Conservation (phyloP, 768 basidiomycete genomes). For the Lactifluus volemus region DNA sequence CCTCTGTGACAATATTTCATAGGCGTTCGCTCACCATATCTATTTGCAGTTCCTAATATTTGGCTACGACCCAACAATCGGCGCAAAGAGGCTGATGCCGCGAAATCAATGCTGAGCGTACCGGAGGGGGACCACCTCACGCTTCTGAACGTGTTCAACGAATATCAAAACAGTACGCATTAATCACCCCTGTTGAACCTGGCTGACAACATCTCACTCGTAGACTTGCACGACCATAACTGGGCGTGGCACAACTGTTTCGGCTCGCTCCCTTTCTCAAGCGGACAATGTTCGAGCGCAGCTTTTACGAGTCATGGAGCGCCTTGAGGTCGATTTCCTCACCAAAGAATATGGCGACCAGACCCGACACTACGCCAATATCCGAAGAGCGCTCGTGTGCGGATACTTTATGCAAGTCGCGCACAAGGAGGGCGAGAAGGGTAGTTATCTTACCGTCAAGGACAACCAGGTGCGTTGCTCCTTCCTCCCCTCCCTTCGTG, state of each 20-base stretch:
- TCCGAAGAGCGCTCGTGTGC: constrained; percentile 76
- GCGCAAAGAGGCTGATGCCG: constrained; percentile 85
- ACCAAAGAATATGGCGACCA: constrained; percentile 53
- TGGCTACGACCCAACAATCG: constrained; percentile 87
- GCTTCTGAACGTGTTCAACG: constrained; percentile 90
- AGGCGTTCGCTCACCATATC: neutral
- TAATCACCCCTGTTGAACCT: neutral
- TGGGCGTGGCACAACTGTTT: constrained; percentile 93
- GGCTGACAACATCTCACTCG: neutral
- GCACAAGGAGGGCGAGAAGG: constrained; percentile 88
- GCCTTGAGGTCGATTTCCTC: constrained; percentile 69
- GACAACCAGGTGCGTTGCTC: constrained; percentile 71
- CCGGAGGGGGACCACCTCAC: constrained; percentile 96
- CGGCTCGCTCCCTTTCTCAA: constrained; percentile 71
- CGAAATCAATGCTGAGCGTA: constrained; percentile 79
- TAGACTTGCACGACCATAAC: constrained; percentile 49
- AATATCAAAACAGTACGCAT: constrained; percentile 69
- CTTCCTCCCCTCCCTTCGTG: neutral
- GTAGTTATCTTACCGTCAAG: constrained; percentile 83
- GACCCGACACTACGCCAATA: constrained; percentile 46
- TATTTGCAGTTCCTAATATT: constrained; percentile 69
- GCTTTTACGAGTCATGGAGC: constrained; percentile 86
- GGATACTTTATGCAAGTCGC: constrained; percentile 99
- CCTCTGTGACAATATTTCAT: neutral
- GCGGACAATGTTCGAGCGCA: constrained; percentile 93